Conservation (phyloP, 805 yeast genomes). For the Lipomyces japonicus region DNA sequence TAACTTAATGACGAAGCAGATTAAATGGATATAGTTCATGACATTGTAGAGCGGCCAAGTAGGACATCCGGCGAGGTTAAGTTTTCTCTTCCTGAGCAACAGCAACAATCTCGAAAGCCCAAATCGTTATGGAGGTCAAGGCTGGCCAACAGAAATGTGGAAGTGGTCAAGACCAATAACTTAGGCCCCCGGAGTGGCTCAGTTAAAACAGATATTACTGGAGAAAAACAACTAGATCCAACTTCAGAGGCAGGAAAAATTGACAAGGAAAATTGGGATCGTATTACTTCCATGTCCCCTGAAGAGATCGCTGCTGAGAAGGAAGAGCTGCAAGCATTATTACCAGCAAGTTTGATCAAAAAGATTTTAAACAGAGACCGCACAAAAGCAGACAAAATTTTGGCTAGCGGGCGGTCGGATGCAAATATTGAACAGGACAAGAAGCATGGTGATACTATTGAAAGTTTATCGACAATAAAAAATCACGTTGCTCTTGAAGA, state of each 20-base stretch:
- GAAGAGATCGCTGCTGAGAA: conserved; percentile 26
- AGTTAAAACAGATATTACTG: not conserved
- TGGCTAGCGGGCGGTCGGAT: not conserved
- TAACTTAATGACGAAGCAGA: too few relatives aligned
- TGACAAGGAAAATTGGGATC: conserved; percentile 21
- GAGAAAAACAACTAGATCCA: not conserved
- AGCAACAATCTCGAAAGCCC: not conserved
- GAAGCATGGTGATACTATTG: not conserved
- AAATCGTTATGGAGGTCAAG: conserved; percentile 18
- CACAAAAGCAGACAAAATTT: conserved; percentile 10
- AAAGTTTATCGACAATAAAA: not conserved
- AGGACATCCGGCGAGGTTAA: too few relatives aligned
- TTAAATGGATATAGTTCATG: conserved; percentile 22
- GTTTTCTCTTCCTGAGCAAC: too few relatives aligned
- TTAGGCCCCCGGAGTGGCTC: not conserved
- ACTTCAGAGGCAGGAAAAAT: conserved; percentile 20
- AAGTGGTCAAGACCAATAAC: not conserved
- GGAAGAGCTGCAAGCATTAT: conserved; percentile 15
- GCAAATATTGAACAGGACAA: not conserved
- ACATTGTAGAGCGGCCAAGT: conserved; percentile 19
- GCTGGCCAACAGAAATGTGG: not conserved
- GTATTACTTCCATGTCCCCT: conserved; percentile 22
- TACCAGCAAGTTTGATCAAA: conserved; percentile 21
- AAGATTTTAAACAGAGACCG: conserved; percentile 18
- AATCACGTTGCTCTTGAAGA: not conserved